Percentiles rank a stretch among this genome's conserved stretches.
Evolutionary conservation across 2,329 filamentous ascomycete species (phyloP).

Genomic region (Lasiodiplodia theobromae): DNA sequence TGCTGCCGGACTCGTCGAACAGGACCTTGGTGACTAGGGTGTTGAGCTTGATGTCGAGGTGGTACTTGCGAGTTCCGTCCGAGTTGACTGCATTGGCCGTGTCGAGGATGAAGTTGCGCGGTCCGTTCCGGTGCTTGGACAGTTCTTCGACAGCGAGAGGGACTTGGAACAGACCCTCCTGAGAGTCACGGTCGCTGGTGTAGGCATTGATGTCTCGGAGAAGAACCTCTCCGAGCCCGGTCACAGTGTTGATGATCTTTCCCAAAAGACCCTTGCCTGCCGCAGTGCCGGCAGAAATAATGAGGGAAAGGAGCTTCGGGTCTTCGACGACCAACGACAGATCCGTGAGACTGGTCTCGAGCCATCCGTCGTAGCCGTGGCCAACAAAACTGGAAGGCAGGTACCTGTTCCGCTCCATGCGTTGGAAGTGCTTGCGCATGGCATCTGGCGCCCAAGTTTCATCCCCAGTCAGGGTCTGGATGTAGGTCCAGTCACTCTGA

Average conservation of each 20-base stretch:
- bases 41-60: conserved; percentile 65
- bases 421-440: conserved; percentile 64
- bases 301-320: conserved; percentile 59
- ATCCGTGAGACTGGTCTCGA: conserved; percentile 51
- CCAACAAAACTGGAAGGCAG: conserved; percentile 49
- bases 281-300: conserved; percentile 58
- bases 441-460: conserved; percentile 63
- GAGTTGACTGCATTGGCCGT: conserved; percentile 52
- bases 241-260: conserved; percentile 43
- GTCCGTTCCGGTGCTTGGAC: conserved; percentile 57
- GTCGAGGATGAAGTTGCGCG: conserved; percentile 63
- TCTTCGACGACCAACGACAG: conserved; percentile 61
- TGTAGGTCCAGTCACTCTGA: conserved; percentile 63
- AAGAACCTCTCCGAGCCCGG: conserved; percentile 53
- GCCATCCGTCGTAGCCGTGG: conserved; percentile 67
- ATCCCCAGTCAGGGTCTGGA: conserved; percentile 66
- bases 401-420: conserved; percentile 63
- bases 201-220: conserved; percentile 59
- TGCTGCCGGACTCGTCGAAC: conserved; percentile 64
- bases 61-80: conserved; percentile 52
- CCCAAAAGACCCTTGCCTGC: conserved; percentile 50
- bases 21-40: conserved; percentile 70
- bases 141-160: conserved; percentile 58
- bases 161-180: conserved; percentile 58
- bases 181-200: conserved; percentile 40